Conservation (phyloP, 768 basidiomycete species). For the Boletus sp. region DNA sequence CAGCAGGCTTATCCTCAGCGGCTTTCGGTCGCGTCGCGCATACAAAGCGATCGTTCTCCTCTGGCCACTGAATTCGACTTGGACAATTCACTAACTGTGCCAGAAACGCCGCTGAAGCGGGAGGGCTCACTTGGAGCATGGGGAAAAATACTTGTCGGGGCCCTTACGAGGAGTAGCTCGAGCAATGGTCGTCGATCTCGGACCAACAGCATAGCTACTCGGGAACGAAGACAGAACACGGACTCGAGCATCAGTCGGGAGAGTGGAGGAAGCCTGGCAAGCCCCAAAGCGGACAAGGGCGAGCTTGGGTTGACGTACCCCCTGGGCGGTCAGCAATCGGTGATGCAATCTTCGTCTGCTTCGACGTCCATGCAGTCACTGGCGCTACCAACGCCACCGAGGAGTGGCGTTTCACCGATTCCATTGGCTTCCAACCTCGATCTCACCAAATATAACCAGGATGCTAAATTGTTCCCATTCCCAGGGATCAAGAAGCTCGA, state of each 20-base stretch:
- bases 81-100: conserved; percentile 43
- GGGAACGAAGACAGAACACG: conserved; percentile 63
- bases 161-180: conserved; percentile 64
- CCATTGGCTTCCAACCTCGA: conserved; percentile 72
- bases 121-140: conserved; percentile 59
- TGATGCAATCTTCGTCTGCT: conserved; percentile 63
- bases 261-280: conserved; percentile 69
- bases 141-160: conserved; percentile 64
- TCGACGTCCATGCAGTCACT: conserved; percentile 62
- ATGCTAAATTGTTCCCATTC: conserved; percentile 84
- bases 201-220: conserved; percentile 68
- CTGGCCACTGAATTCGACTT: conserved; percentile 45
- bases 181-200: conserved; percentile 72
- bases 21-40: conserved; percentile 60
- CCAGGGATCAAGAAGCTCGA: conserved; percentile 80
- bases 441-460: conserved; percentile 61
- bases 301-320: conserved; percentile 38
- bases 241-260: conserved; percentile 74
- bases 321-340: conserved; percentile 48
- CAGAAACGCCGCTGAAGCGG: conserved; percentile 52
- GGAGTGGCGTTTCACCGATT: conserved; percentile 69
- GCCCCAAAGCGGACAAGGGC: conserved; percentile 55
- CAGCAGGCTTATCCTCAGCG: conserved; percentile 53
- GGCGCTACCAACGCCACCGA: conserved; percentile 49
- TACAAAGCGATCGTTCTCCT: conserved; percentile 59